Evolutionary conservation across 192 early-diverging fungal genomes (phyloP), one percentile per base, ranked within the genome.

Genomic region (Bifiguratus adelaidae): DNA sequence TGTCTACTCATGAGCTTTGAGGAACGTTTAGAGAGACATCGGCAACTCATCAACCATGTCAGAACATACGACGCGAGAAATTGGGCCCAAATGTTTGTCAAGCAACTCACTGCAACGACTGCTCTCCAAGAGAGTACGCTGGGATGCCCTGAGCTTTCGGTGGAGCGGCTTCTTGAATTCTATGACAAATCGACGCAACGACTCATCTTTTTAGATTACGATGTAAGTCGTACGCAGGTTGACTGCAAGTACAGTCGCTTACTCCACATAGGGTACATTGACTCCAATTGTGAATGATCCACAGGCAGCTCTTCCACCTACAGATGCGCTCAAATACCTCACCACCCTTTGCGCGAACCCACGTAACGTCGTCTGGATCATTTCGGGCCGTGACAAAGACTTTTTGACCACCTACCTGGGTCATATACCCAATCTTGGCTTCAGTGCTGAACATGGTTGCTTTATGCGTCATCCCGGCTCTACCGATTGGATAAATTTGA

Each of bases 381-480:
- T 98, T 42, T 92, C 89, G 28, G 95, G 95, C 1, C 76, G 92
- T 21, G 93, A 97, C 62, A 73, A 88, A 53, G 68, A 73, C 35
- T 78, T 78, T 28, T 66, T 99, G 24, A 85, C 92, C 20, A 63
- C 81, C 13, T 92, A 89, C 75, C 60, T 99, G 26, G 89, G 92
- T 13, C 44, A 63, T 24, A 74, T 99, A 19, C 61, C 68, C 9
- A 73, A 77, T 3, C 65, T 99, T 44, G 90, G 92, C 0, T 70
- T 86, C 20, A 86, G 87, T 49, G 94, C 93, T 26, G 96, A 99
- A 56, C 94, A 99, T 60, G 96, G 96, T 16, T 81, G 82, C 20
- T 97, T 99, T 57, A 79, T 97, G 47, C 81, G 85, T 48, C 83
- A 84, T 51, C 88, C 92, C 1, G 68, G 73, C 2, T 67, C 52